Conservation (phyloP, 495 filamentous ascomycete genomes). For the Collariella sp. region DNA sequence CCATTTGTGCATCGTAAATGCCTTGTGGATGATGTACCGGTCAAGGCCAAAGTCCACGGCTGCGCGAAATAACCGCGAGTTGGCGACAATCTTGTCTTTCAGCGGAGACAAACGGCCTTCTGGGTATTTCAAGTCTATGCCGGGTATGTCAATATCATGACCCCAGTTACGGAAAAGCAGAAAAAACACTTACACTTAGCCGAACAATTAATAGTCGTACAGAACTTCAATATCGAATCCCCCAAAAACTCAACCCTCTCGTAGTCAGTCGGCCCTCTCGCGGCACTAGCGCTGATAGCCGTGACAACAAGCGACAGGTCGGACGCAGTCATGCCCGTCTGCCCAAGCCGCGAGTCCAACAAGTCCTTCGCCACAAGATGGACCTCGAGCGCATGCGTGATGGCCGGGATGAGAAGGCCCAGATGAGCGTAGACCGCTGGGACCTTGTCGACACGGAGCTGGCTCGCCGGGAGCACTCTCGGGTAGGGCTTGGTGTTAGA, state of each 20-base stretch:
- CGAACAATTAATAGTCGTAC: constrained; percentile 57
- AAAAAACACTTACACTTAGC: constrained; percentile 38
- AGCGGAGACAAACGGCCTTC: constrained; percentile 66
- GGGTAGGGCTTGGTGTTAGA: constrained; percentile 25
- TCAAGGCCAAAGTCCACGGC: constrained; percentile 58
- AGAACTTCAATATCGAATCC: constrained; percentile 76
- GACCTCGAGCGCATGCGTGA: constrained; percentile 60
- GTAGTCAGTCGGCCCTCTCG: constrained; percentile 59
- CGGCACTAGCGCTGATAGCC: constrained; percentile 61
- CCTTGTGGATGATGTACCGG: constrained; percentile 59
- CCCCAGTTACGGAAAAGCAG: too few species aligned
- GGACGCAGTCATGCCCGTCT: constrained; percentile 38
- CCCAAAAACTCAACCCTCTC: constrained; percentile 86
- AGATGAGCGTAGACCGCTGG: constrained; percentile 55
- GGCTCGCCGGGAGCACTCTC: constrained; percentile 25
- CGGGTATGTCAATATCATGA: background rate
- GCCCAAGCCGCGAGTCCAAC: constrained; percentile 49
- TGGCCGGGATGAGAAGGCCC: constrained; percentile 64
- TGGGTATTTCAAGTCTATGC: constrained; percentile 53
- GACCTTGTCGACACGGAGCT: constrained; percentile 42
- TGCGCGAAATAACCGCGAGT: constrained; percentile 56
- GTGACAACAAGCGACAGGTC: constrained; percentile 53
- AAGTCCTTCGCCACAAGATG: constrained; percentile 56
- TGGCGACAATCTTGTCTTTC: constrained; percentile 66
- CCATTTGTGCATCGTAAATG: constrained; percentile 68